Evolutionary conservation across 1,139 yeast genomes (phyloP), one percentile per base, ranked within the genome.

Genomic region (Groenewaldozyma sp.): DNA sequence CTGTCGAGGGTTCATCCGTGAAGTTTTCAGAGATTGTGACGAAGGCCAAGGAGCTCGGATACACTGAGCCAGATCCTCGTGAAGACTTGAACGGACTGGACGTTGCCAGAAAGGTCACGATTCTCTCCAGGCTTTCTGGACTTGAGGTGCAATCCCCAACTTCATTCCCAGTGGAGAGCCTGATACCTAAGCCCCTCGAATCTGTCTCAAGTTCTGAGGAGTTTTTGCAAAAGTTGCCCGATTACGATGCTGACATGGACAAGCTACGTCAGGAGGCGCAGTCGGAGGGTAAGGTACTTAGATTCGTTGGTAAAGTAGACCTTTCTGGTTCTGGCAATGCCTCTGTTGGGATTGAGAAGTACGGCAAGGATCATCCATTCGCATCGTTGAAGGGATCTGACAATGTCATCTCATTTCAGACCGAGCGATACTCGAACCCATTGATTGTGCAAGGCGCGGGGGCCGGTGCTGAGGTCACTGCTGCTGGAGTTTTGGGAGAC

Each of bases 31-130:
- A 88, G 42, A 80, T 93, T 37, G 98, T 91, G 42, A 70, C 73
- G 49, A 77, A 78, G 39, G 98, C 99, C 36, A 88, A 88, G 65
- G 67, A 78, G 35, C 72, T 86, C 52, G 99, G 99, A 36, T 91
- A 86, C 73, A 91, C 97, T 34, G 99, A 93, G 65, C 98, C 99
- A 38, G 99, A 91, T 62, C 98, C 98, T 61, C 79, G 99, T 66
- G 99, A 91, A 60, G 99, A 91, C 60, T 75, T 91, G 63, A 91
- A 91, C 61, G 99, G 99, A 44, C 73, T 91, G 60, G 98, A 91
- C 57, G 96, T 91, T 45, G 99, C 99, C 31, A 81, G 98, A 71
- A 91, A 91, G 64, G 95, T 91, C 27, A 87, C 98, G 22, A 91
- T 91, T 49, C 74, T 91, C 49, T 94, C 96, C 35, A 81, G 99